Percentiles rank a stretch among this genome's conserved stretches.
These are phyloP conservation scores for Citeromyces hawaiiensis DNA, from an alignment of 1,139 yeast species.

Conservation along the genomic window DNA sequence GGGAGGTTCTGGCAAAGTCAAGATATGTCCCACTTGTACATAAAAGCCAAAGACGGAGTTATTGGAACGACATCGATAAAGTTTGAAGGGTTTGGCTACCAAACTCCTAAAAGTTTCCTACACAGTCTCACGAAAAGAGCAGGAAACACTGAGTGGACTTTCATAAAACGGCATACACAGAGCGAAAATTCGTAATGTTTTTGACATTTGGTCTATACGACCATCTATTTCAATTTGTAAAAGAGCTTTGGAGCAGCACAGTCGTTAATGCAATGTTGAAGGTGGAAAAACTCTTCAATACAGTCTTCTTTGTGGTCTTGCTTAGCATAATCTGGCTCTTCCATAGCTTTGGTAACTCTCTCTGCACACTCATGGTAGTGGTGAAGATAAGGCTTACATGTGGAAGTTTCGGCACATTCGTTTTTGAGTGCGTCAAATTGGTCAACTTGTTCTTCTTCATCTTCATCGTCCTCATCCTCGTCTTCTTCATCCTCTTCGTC, in stretches of 20 bases:
- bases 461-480: conserved; percentile 67
- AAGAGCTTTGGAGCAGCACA: conserved; percentile 90
- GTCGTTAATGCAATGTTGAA: conserved; percentile 86
- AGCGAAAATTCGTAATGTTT: background rate
- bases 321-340: conserved; percentile 71
- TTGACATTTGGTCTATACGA: background rate
- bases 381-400: conserved; percentile 67
- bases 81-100: conserved; percentile 40
- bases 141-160: conserved; percentile 15
- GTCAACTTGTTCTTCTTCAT: conserved; percentile 61
- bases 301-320: conserved; percentile 90
- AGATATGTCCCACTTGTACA: conserved; percentile 15
- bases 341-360: conserved; percentile 80
- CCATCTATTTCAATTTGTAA: conserved; percentile 60
- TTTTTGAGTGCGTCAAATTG: conserved; percentile 56
- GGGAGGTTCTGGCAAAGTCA: conserved; percentile 28
- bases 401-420: conserved; percentile 53
- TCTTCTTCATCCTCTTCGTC: conserved; percentile 58
- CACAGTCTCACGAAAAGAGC: conserved; percentile 28
- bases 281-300: conserved; percentile 95
- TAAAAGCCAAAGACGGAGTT: conserved; percentile 30
- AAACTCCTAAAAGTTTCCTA: conserved; percentile 28
- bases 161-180: background rate
- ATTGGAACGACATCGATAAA: conserved; percentile 26
- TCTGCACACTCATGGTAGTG: conserved; percentile 92